Conservation (phyloP, 768 basidiomycete species). For the Tephrocybe sp. region DNA sequence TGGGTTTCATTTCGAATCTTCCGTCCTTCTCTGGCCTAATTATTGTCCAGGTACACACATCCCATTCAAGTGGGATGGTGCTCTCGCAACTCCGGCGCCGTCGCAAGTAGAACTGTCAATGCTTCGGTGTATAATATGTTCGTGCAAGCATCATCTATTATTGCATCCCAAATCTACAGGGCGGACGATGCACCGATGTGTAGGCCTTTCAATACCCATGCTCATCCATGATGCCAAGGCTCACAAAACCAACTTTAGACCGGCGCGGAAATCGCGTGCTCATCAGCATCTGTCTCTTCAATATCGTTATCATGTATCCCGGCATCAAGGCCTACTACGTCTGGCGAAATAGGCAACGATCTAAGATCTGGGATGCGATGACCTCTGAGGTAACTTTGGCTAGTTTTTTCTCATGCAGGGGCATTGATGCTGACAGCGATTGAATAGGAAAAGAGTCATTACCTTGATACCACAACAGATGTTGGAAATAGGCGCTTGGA, state of each 20-base stretch:
- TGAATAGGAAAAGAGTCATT: conserved; percentile 52
- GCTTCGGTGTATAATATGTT: conserved; percentile 64
- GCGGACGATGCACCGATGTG: conserved; percentile 57
- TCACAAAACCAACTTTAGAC: conserved; percentile 31
- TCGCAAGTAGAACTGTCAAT: conserved; percentile 59
- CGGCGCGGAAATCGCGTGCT: conserved; percentile 57
- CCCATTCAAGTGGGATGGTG: conserved; percentile 60
- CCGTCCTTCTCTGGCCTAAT: not conserved
- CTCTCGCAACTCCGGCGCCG: conserved; percentile 60
- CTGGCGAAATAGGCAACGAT: conserved; percentile 57
- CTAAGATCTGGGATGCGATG: conserved; percentile 59
- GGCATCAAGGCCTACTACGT: conserved; percentile 54
- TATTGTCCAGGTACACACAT: conserved; percentile 38
- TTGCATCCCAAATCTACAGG: conserved; percentile 59
- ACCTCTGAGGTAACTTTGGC: conserved; percentile 37
- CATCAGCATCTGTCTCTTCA: conserved; percentile 50
- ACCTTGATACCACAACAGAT: conserved; percentile 58
- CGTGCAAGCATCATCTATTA: conserved; percentile 42
- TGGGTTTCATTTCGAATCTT: conserved; percentile 15
- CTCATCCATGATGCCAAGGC: not conserved
- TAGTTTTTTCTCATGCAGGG: not conserved
- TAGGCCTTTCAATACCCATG: conserved; percentile 29
- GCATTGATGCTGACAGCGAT: not conserved
- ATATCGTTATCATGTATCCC: conserved; percentile 53
- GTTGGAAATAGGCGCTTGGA: conserved; percentile 60